phyloP scores from a whole-genome alignment of 2,329 filamentous ascomycete species.

The Macroventuria anomochaeta region DNA sequence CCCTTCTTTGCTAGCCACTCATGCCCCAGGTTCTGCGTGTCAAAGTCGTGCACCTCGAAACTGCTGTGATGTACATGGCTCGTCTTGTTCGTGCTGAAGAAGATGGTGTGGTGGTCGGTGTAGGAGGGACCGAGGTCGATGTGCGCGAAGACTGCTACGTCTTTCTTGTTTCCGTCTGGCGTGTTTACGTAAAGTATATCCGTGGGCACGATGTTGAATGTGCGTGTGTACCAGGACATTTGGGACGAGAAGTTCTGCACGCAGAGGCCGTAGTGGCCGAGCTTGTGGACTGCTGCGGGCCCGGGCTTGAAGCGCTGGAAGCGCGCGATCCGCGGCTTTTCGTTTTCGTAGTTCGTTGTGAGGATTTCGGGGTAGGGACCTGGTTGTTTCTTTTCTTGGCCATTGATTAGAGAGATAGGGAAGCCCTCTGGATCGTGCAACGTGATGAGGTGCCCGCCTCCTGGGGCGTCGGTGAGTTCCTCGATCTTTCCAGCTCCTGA shows the following conservation, averaged over 20 bases:
- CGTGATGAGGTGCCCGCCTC: constrained; percentile 59
- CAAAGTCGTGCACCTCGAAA: constrained; percentile 74
- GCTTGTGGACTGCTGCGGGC: constrained; percentile 58
- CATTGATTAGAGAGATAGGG: constrained; percentile 64
- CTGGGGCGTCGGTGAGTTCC: constrained; percentile 59
- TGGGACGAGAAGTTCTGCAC: constrained; percentile 48
- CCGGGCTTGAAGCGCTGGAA: constrained; percentile 61
- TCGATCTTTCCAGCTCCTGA: constrained; percentile 58
- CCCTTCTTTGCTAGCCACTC: constrained; percentile 69
- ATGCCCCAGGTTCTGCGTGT: constrained; percentile 73
- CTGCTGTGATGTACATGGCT: constrained; percentile 70
- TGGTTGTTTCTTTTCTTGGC: constrained; percentile 56
- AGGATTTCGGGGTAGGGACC: constrained; percentile 58
- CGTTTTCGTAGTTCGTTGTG: constrained; percentile 50
- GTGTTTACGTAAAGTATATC: constrained; percentile 52
- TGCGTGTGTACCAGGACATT: constrained; percentile 54
- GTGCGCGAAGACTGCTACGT: constrained; percentile 60
- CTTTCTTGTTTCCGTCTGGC: constrained; percentile 24
- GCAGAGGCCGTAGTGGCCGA: constrained; percentile 58
- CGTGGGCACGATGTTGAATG: constrained; percentile 57
- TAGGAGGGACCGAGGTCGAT: constrained; percentile 59
- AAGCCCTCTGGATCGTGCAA: constrained; percentile 59
- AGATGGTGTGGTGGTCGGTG: constrained; percentile 64
- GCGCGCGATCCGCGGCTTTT: constrained; percentile 56
- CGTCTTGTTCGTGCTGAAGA: constrained; percentile 52